Conservation (phyloP, 768 basidiomycete species). For the Leccinum longicurvipes region DNA sequence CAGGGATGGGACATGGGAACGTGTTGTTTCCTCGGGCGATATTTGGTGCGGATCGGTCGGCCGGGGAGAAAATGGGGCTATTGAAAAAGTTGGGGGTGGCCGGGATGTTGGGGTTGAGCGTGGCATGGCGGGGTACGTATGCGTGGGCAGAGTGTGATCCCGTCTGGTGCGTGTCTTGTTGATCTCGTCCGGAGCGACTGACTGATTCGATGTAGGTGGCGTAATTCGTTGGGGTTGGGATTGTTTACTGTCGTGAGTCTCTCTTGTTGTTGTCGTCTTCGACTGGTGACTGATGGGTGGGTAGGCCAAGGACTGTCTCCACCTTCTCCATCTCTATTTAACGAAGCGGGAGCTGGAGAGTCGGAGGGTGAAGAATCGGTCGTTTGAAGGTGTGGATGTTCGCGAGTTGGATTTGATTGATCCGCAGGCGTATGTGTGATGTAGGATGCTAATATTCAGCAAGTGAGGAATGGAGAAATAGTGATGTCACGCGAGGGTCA, state of each 20-base stretch:
- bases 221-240: conserved; percentile 66
- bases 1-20: conserved; percentile 1
- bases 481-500: no score
- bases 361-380: conserved; percentile 61
- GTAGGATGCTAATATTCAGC: no score
- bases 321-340: conserved; percentile 66
- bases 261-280: no score
- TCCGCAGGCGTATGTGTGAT: conserved; percentile 18
- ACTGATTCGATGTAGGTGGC: conserved; percentile 42
- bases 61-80: conserved; percentile 12
- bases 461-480: no score
- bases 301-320: conserved; percentile 65
- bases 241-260: conserved; percentile 59
- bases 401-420: conserved; percentile 63
- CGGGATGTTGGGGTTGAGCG: conserved; percentile 39
- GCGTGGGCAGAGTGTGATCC: conserved; percentile 70
- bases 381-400: conserved; percentile 72
- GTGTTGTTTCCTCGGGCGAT: conserved; percentile 13
- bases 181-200: neutral
- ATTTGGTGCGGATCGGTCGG: conserved; percentile 13
- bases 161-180: conserved; percentile 49
- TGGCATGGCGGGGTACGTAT: conserved; percentile 53
- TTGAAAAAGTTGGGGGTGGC: conserved; percentile 26
- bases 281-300: neutral
- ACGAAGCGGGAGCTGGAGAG: conserved; percentile 70